These are phyloP conservation scores for Rubus parviflorus DNA, from an alignment of 306 rosid species.

Conservation along the genomic window DNA sequence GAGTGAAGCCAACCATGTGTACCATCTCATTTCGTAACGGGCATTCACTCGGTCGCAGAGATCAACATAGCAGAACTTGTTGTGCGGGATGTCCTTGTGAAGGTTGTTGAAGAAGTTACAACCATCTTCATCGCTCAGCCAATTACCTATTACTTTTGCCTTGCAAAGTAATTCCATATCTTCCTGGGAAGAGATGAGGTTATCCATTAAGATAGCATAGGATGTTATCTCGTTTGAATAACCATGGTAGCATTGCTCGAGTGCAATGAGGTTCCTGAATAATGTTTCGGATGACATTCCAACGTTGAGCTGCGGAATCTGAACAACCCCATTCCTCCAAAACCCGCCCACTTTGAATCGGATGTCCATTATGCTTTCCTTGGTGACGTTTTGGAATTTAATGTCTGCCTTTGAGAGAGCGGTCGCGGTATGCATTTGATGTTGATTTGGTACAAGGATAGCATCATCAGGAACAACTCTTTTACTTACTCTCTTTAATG, in stretches of 20 bases:
- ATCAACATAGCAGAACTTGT: background rate
- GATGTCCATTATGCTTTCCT: constrained; percentile 8
- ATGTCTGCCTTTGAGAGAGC: background rate
- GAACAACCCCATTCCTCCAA: background rate
- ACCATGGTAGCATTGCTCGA: constrained; percentile 18
- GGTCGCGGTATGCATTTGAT: background rate
- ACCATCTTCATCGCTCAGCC: constrained; percentile 13
- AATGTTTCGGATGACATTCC: constrained; percentile 3
- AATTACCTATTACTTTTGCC: background rate
- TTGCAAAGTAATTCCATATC: constrained; percentile 15
- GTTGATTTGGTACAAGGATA: background rate
- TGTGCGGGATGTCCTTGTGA: constrained; percentile 13
- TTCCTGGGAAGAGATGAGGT: constrained; percentile 1
- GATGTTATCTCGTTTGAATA: constrained; percentile 9
- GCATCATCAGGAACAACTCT: background rate
- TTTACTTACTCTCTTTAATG: no score
- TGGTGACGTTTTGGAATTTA: background rate
- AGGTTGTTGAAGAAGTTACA: constrained; percentile 15
- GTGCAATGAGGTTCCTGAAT: constrained; percentile 15
- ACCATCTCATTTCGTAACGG: background rate
- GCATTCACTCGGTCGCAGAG: background rate
- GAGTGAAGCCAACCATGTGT: background rate
- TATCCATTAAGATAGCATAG: constrained; percentile 19
- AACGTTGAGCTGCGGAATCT: constrained; percentile 7
- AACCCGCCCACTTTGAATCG: background rate